These are phyloP conservation scores for Talaromyces proteolyticus DNA, from an alignment of 495 filamentous ascomycete species.

Conservation along the genomic window DNA sequence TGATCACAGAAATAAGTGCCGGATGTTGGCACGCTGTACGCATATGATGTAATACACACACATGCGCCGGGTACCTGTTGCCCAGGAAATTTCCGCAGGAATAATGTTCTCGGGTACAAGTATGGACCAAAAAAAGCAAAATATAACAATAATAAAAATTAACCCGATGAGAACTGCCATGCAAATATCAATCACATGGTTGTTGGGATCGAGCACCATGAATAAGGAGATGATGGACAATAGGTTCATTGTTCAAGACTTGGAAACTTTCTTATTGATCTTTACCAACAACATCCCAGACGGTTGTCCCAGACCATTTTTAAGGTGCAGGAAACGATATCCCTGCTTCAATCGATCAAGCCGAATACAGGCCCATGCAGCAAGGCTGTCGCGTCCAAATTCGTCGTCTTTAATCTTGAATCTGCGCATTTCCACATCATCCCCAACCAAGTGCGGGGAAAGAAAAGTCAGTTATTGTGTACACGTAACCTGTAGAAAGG, in stretches of 20 bases:
- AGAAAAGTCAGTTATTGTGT: no score
- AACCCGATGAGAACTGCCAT: background rate
- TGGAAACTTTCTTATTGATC: constrained; percentile 49
- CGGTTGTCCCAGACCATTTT: constrained; percentile 55
- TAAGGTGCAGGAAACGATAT: constrained; percentile 68
- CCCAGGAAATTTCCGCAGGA: no score
- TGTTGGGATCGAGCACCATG: background rate
- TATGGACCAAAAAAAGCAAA: no score
- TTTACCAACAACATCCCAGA: constrained; percentile 65
- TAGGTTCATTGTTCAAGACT: background rate
- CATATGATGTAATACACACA: no score
- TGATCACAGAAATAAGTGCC: no score
- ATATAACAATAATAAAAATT: no score
- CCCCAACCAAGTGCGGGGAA: no score
- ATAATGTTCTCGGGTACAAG: no score
- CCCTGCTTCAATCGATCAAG: constrained; percentile 73
- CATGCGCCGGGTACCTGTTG: no score
- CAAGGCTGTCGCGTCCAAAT: constrained; percentile 63
- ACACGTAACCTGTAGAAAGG: no score
- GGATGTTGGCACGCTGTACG: no score
- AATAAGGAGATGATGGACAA: background rate
- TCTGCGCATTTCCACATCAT: constrained; percentile 29
- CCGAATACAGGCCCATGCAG: constrained; percentile 83
- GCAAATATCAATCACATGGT: background rate
- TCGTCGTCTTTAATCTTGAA: constrained; percentile 85